A percentile compares a stretch with the other conserved stretches of the same genome.
Conservation (phyloP, 441 rosid genomes). For the Populus trichocarpa region DNA sequence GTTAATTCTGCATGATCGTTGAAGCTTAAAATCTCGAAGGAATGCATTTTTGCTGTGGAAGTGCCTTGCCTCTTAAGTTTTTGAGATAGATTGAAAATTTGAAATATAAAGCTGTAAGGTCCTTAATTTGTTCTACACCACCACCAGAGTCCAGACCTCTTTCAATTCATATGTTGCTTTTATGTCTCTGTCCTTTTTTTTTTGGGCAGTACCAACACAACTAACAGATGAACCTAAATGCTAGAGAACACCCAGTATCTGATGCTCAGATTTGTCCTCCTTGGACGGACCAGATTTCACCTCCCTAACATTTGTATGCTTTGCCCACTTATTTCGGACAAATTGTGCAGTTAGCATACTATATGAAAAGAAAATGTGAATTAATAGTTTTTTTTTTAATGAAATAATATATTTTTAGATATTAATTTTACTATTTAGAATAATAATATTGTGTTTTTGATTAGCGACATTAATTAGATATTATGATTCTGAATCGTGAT, state of each 20-base stretch:
- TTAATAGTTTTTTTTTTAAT: too few species aligned
- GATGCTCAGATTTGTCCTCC: slow-evolving; percentile 42
- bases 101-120: background rate
- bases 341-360: too few species aligned
- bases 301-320: slow-evolving; percentile 7
- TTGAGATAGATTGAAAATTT: background rate
- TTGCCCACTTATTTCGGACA: slow-evolving; percentile 15
- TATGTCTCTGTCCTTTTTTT: slow-evolving; percentile 12
- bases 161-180: slow-evolving; percentile 20
- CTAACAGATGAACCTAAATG: slow-evolving; percentile 34
- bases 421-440: too few species aligned
- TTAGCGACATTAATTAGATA: too few species aligned
- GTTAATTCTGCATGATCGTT: too few species aligned
- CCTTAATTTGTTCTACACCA: background rate
- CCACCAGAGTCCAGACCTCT: slow-evolving; percentile 11
- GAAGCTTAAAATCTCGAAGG: too few species aligned
- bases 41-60: too few species aligned
- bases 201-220: slow-evolving; percentile 22
- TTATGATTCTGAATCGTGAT: accelerated
- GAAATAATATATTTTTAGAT: too few species aligned
- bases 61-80: background rate
- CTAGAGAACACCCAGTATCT: slow-evolving; percentile 20
- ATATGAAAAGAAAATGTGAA: too few species aligned
- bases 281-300: slow-evolving; percentile 40
- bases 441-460: too few species aligned